Evolutionary conservation across 345 rosid genomes (phyloP), one percentile per base, ranked within the genome.

Genomic region (Bretschneidera sinensis): DNA sequence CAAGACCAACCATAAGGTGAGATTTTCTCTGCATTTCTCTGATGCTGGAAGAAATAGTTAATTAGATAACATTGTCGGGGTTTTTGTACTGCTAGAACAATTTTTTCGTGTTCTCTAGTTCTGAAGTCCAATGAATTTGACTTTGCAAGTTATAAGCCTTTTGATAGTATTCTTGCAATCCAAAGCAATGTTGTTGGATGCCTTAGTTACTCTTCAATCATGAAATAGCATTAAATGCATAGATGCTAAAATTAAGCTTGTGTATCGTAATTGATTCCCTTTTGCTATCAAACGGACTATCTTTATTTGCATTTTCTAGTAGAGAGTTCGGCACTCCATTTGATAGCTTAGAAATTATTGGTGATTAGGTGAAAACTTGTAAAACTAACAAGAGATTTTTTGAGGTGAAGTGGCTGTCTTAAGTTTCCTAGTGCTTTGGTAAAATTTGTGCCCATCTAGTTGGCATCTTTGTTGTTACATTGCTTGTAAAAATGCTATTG

Each of bases 1-100:
- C 65, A 86, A 79, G 79, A 70, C 92, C 66, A 77, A 63, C 81
- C 96, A 92, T 72, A 81, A 81, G 94, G 94, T 87, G 48, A 56
- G 53, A 51, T 28, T 43, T 31, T 13, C 45, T 11, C 45, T 39
- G 16, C 16, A 39, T 39, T 39, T 39, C 45, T 39, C 10, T 14
- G 45, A 39, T 9, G 45, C 45, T 39, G 4, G 15, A 39, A 14
- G 11, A 39, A 39, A 39, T 11, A 14, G 10, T 39, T 13, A 39
- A 39, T 39, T 39, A 14, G 16, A 14, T 1, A 39, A 5, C 11
- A 39, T 11, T 39, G 4, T 5, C 10, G 4, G 45, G 15, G 11
- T 14, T 5, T 39, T 39, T 5, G 10, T 39, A 39, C 45, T 39
- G 15, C 10, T 39, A 39, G 45, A 39, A 39, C 10, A 14, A 14